Percentiles rank a stretch among this genome's conserved stretches.
Conservation (phyloP, 2,329 filamentous ascomycete species). For the Pseudopithomyces maydicus region DNA sequence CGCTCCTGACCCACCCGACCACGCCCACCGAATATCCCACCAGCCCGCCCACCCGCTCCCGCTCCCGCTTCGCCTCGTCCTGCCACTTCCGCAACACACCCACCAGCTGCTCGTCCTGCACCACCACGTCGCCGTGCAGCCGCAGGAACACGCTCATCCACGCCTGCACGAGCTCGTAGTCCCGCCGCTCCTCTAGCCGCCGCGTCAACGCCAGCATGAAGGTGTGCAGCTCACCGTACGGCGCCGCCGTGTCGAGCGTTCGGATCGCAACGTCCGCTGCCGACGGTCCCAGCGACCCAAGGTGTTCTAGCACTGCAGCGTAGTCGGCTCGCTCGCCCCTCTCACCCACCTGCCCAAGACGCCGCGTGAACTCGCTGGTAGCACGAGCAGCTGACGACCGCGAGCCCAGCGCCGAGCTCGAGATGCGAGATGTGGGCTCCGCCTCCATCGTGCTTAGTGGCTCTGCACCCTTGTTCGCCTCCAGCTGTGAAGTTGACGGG, state of each 20-base stretch:
- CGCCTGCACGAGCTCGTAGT: constrained; percentile 93
- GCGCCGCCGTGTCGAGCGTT: constrained; percentile 64
- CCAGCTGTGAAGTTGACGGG: constrained; percentile 62
- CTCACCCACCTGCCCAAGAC: constrained; percentile 53
- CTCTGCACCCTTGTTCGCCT: constrained; percentile 9
- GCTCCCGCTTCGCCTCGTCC: constrained; percentile 72
- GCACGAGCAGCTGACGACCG: constrained; percentile 33
- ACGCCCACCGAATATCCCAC: constrained; percentile 90
- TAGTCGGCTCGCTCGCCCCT: constrained; percentile 65
- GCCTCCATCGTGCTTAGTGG: constrained; percentile 21
- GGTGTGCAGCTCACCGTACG: constrained; percentile 71
- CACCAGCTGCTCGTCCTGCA: constrained; percentile 58
- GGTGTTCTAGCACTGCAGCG: constrained; percentile 72
- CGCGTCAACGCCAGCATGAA: constrained; percentile 83
- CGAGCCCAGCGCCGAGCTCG: constrained; percentile 38
- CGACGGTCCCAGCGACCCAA: constrained; percentile 81
- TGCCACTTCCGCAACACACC: constrained; percentile 72
- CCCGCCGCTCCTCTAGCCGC: constrained; percentile 69
- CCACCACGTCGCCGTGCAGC: constrained; percentile 70
- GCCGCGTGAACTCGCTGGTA: constrained; percentile 53
- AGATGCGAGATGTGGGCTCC: constrained; percentile 38
- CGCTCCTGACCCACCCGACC: constrained; percentile 74
- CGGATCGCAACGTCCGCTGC: constrained; percentile 90
- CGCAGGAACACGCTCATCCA: constrained; percentile 97
- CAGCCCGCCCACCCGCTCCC: constrained; percentile 71